Evolutionary conservation across 225 moss, liverwort and hornwort species (phyloP).

Genomic region (Physcomitrellopsis africana): DNA sequence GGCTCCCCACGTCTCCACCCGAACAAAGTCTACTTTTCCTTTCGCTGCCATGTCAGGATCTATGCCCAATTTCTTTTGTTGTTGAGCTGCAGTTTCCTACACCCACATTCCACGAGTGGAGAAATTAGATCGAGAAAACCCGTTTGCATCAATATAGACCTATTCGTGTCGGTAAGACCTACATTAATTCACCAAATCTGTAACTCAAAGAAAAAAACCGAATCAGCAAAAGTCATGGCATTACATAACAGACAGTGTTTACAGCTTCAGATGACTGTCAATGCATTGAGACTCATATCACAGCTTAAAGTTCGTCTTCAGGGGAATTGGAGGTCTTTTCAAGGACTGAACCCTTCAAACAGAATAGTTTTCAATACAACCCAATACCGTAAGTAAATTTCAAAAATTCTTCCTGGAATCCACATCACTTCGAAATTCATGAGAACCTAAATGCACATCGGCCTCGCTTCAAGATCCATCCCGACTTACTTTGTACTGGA

Average conservation of each 20-base stretch:
- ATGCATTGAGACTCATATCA: neutral
- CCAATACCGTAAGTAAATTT: neutral
- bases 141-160: neutral
- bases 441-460: neutral
- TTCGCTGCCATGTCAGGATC: slow-evolving; percentile 74
- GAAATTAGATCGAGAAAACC: slow-evolving; percentile 12
- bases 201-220: neutral
- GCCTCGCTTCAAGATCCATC: neutral
- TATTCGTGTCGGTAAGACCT: slow-evolving; percentile 11
- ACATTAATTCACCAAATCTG: neutral
- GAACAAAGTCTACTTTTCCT: slow-evolving; percentile 94
- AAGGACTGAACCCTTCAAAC: neutral
- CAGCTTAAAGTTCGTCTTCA: neutral
- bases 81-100: slow-evolving; percentile 73
- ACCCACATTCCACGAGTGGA: slow-evolving; percentile 16
- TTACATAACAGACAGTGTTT: neutral
- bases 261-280: neutral
- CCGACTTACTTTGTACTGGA: neutral
- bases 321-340: slow-evolving; percentile 4
- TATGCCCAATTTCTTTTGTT: slow-evolving; percentile 66
- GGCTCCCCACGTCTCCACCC: slow-evolving; percentile 86
- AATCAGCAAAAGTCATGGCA: slow-evolving; percentile 14
- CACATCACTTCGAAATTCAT: neutral
- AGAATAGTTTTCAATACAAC: no score
- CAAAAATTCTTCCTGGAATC: neutral